Conservation (phyloP, 192 early-diverging fungal genomes). For the Funneliformis mosseae region DNA sequence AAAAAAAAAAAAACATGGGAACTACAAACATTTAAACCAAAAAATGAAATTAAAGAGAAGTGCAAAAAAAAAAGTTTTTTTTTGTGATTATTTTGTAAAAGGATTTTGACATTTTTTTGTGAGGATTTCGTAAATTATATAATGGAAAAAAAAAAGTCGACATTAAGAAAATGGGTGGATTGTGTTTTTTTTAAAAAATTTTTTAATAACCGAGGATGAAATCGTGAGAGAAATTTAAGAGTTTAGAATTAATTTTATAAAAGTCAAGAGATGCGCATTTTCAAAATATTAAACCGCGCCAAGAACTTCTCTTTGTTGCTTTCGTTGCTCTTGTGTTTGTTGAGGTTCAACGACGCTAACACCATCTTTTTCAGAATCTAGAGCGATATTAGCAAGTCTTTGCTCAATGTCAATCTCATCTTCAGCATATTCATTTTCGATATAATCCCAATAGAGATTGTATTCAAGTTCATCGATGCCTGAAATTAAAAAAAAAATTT, state of each 20-base stretch:
- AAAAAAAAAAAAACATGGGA: too few species aligned
- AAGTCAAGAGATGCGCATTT: not conserved
- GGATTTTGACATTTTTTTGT: too few species aligned
- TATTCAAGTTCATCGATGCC: not conserved
- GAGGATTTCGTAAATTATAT: too few species aligned
- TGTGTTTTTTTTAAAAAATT: too few species aligned
- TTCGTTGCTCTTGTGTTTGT: not conserved
- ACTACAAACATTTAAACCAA: too few species aligned
- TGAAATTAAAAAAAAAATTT: not conserved
- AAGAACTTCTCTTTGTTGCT: constrained; percentile 3
- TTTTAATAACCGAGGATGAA: too few species aligned
- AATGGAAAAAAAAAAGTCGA: too few species aligned
- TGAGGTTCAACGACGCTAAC: not conserved
- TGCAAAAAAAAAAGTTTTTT: too few species aligned
- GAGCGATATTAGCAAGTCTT: not conserved
- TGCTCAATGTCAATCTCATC: not conserved
- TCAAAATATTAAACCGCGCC: not conserved
- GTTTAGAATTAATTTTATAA: too few species aligned
- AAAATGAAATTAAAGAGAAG: too few species aligned
- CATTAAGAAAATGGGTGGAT: too few species aligned
- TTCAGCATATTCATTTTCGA: not conserved
- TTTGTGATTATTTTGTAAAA: too few species aligned
- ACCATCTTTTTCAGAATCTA: not conserved
- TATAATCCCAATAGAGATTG: not conserved
- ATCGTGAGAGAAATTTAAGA: not conserved